Evolutionary conservation across 495 filamentous ascomycete species (phyloP).

Genomic region (Hypoxylon cercidicola): DNA sequence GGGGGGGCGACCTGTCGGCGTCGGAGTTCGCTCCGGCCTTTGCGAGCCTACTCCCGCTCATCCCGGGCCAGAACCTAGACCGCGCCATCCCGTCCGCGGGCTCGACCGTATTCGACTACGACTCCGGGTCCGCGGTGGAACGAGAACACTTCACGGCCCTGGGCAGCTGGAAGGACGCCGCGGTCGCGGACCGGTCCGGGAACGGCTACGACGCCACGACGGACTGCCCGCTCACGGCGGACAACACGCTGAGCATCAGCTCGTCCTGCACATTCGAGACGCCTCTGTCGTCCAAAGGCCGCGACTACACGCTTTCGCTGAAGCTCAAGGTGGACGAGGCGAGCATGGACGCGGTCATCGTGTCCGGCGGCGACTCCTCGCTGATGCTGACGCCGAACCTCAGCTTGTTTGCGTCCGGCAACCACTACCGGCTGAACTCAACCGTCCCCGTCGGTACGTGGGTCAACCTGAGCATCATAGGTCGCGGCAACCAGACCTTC

Average conservation of each 20-base stretch:
- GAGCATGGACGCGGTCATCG: slow-evolving; percentile 45
- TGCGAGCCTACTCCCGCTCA: slow-evolving; percentile 46
- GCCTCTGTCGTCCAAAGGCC: slow-evolving; percentile 58
- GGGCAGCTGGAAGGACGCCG: neutral
- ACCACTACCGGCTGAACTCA: slow-evolving; percentile 57
- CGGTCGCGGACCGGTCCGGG: slow-evolving; percentile 52
- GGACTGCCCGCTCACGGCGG: slow-evolving; percentile 43
- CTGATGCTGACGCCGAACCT: slow-evolving; percentile 56
- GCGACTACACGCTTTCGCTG: slow-evolving; percentile 61
- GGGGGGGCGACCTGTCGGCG: slow-evolving; percentile 58
- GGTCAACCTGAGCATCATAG: slow-evolving; percentile 55
- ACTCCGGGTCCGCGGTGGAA: slow-evolving; percentile 25
- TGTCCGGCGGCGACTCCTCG: slow-evolving; percentile 57
- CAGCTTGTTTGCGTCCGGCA: slow-evolving; percentile 58
- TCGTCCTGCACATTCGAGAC: slow-evolving; percentile 52
- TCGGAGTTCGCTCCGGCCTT: slow-evolving; percentile 54
- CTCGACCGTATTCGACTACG: slow-evolving; percentile 56
- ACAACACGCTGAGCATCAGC: slow-evolving; percentile 43
- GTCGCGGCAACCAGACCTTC: slow-evolving; percentile 54
- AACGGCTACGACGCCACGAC: slow-evolving; percentile 58
- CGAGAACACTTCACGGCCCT: neutral
- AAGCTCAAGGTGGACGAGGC: slow-evolving; percentile 46
- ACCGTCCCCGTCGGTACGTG: slow-evolving; percentile 54
- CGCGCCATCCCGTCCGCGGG: slow-evolving; percentile 51
- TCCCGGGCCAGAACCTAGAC: slow-evolving; percentile 62